phyloP scores from a whole-genome alignment of 345 rosid species.

The Diplotaxis tenuifolia region DNA sequence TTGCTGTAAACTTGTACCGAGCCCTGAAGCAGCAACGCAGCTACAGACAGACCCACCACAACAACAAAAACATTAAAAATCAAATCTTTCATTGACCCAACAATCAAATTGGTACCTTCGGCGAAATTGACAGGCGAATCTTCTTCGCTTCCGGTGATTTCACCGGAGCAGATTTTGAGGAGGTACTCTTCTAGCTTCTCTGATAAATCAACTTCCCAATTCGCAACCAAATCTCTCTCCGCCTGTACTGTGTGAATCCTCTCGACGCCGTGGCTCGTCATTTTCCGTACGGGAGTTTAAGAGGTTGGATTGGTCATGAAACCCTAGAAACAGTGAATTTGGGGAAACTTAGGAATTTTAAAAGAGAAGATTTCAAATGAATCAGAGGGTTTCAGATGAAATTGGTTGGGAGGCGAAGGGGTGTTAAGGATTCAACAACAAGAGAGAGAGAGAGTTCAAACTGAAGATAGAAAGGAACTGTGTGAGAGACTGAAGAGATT shows the following conservation, averaged over 20 bases:
- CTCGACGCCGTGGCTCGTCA: conserved; percentile 40
- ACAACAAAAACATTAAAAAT: neutral
- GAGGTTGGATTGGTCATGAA: conserved; percentile 21
- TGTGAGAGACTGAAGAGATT: conserved; percentile 22
- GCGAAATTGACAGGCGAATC: conserved; percentile 70
- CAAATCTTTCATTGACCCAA: neutral
- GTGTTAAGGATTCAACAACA: neutral
- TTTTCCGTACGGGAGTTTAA: conserved; percentile 7
- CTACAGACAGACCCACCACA: conserved; percentile 51
- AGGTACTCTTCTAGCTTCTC: conserved; percentile 86
- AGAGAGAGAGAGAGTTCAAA: neutral
- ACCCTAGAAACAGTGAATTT: conserved; percentile 28
- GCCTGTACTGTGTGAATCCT: conserved; percentile 69
- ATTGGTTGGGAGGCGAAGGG: neutral
- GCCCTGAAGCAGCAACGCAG: conserved; percentile 98
- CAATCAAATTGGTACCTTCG: conserved; percentile 51
- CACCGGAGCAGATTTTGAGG: conserved; percentile 81
- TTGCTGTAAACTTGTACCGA: conserved; percentile 95
- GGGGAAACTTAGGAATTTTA: neutral
- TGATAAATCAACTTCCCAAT: conserved; percentile 91
- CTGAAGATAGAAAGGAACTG: conserved; percentile 13
- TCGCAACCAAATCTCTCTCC: conserved; percentile 82
- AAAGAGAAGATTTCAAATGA: neutral
- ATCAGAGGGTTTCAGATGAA: neutral
- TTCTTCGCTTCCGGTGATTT: conserved; percentile 53